Conservation (phyloP, 2,329 filamentous ascomycete species). For the Colletotrichum truncatum region DNA sequence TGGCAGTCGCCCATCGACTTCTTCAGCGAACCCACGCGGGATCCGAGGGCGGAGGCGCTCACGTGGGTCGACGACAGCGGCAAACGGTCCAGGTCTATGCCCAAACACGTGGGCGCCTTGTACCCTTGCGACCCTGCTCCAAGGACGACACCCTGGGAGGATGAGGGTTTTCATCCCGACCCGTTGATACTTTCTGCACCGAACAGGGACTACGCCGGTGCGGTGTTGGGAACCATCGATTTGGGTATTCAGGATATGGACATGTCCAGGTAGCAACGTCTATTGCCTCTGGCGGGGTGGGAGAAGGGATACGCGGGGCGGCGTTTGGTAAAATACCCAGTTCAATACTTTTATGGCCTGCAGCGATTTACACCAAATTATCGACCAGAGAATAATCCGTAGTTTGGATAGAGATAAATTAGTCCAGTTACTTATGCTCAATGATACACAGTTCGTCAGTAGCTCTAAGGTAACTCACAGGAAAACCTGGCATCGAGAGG, state of each 20-base stretch:
- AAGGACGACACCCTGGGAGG: neutral
- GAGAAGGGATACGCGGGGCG: too few species aligned
- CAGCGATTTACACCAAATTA: neutral
- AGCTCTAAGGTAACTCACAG: too few species aligned
- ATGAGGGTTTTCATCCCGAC: neutral
- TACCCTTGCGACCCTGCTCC: constrained; percentile 12
- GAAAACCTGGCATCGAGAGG: too few species aligned
- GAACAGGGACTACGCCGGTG: constrained; percentile 1
- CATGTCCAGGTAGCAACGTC: neutral
- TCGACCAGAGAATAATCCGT: neutral
- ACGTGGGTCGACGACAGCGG: constrained; percentile 32
- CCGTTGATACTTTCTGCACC: neutral
- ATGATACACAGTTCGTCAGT: too few species aligned
- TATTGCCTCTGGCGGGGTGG: neutral
- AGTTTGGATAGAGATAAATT: too few species aligned
- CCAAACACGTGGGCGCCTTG: constrained; percentile 12
- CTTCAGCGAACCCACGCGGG: neutral
- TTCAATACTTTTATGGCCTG: neutral
- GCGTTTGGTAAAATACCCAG: constrained; percentile 19
- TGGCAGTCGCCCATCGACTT: constrained; percentile 46
- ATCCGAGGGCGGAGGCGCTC: constrained; percentile 14
- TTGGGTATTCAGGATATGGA: constrained; percentile 22
- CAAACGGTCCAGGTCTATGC: constrained; percentile 20
- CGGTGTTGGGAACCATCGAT: constrained; percentile 12
- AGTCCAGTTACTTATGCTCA: neutral